Percentiles rank a stretch among this genome's conserved stretches.
Conservation (phyloP, 73 alveolate genomes). For the Paramecium sonneborni region DNA sequence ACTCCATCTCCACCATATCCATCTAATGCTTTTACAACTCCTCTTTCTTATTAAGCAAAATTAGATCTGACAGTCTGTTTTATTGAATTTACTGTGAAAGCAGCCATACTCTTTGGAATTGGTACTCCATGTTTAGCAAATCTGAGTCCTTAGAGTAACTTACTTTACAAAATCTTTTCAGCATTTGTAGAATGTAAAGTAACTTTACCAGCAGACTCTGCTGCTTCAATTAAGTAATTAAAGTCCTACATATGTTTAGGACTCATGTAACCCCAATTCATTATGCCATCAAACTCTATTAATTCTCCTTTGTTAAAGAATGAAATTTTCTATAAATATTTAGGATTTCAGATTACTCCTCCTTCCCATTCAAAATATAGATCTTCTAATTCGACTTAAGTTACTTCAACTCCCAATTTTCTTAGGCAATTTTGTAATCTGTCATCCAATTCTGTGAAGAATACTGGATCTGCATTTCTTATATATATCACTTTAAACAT, state of each 20-base stretch:
- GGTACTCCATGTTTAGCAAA: slow-evolving; percentile 64
- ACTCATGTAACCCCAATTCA: slow-evolving; percentile 64
- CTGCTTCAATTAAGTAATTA: not conserved
- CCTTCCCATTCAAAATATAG: slow-evolving; percentile 35
- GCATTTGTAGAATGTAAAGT: slow-evolving; percentile 21
- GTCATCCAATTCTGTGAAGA: slow-evolving; percentile 60
- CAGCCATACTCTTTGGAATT: slow-evolving; percentile 60
- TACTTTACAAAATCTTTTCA: slow-evolving; percentile 21
- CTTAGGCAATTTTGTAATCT: not conserved
- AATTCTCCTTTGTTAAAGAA: slow-evolving; percentile 21
- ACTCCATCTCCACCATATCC: slow-evolving; percentile 69
- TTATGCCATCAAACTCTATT: slow-evolving; percentile 54
- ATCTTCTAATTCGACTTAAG: slow-evolving; percentile 45
- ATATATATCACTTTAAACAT: slow-evolving; percentile 53
- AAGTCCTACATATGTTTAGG: slow-evolving; percentile 66
- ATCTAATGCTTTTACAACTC: slow-evolving; percentile 49
- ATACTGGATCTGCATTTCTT: slow-evolving; percentile 63
- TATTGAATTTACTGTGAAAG: slow-evolving; percentile 39
- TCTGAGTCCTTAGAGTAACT: slow-evolving; percentile 28
- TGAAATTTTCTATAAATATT: not conserved
- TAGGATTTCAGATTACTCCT: slow-evolving; percentile 32
- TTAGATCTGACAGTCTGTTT: not conserved
- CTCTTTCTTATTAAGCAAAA: not conserved
- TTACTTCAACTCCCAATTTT: slow-evolving; percentile 30
- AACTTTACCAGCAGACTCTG: slow-evolving; percentile 51